Conservation (phyloP, 73 alveolate species). For the Paramecium primaurelia region DNA sequence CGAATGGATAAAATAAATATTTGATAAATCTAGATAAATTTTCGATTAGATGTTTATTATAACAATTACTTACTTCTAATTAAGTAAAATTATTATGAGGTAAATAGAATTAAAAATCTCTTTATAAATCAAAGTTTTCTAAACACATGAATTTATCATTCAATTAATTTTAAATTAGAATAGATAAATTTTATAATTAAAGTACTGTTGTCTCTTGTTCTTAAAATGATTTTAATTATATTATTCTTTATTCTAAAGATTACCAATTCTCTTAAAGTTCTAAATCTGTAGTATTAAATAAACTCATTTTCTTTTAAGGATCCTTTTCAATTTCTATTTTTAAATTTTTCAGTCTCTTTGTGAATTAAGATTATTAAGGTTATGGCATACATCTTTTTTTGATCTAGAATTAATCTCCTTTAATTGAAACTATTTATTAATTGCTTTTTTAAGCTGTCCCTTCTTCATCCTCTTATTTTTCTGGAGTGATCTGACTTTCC, state of each 20-base stretch:
- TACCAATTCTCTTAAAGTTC: neutral
- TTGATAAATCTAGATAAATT: neutral
- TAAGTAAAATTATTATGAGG: constrained; percentile 11
- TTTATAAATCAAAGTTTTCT: neutral
- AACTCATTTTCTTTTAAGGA: neutral
- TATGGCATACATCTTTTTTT: neutral
- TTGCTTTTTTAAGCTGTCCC: neutral
- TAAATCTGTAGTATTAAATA: neutral
- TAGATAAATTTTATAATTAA: neutral
- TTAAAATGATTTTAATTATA: neutral
- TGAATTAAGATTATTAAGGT: neutral
- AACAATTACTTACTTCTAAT: neutral
- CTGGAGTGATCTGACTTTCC: neutral
- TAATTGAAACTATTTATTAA: neutral
- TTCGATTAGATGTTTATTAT: neutral
- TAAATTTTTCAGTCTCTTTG: neutral
- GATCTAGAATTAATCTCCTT: neutral
- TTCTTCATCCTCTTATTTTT: neutral
- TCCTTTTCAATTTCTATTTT: constrained; percentile 5
- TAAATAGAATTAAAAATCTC: neutral
- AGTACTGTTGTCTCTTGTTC: neutral
- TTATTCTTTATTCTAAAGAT: neutral
- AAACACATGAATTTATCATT: neutral
- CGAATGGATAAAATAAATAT: neutral
- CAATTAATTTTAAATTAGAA: neutral